Evolutionary conservation across 78 protist species (phyloP), one percentile per base, ranked within the genome.

Genomic region (Speleostelium caveatum): DNA sequence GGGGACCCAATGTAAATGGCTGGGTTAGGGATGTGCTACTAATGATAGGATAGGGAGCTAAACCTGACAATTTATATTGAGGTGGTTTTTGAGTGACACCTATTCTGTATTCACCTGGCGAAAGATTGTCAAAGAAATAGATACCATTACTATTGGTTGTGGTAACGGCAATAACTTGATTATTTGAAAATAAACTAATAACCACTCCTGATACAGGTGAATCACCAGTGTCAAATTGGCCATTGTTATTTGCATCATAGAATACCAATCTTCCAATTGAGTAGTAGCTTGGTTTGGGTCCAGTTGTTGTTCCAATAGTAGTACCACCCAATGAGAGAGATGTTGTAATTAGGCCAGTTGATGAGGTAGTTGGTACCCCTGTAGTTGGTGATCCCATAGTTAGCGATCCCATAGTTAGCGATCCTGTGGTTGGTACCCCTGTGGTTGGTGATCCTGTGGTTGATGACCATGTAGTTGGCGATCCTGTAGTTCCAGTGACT

Each of bases 111-210:
- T 10, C 33, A 24, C 87, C 87, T 1, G 56, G 22, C 14, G 75
- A 39, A 24, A 78, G 10, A 5, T n/a, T 8, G 38, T 78, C 87
- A 59, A 78, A 78, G 39, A n/a, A 53, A 32, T 78, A 78, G 12
- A 16, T 28, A 26, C 87, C 87, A 38, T 66, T 63, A 8, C 35
- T 22, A 38, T 78, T 72, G 7, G 87, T 66, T 7, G 22, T 66
- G 17, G 56, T 22, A 4, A 33, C 19, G 35, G 66, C 35, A 3
- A 78, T 39, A 35, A 66, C 35, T 8, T 49, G 33, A 38, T 59
- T 59, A 14, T 38, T 21, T 60, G 19, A 68, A 49, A 24, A 10
- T 39, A 78, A 69, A 33, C 56, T 30, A 19, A 78, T 1, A 24
- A 4, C 16, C 3, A 66, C 51, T 4, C 51, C 49, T 6, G 74